phyloP scores from a whole-genome alignment of 179 eudicot genomes.

The Beta lomatogona region DNA sequence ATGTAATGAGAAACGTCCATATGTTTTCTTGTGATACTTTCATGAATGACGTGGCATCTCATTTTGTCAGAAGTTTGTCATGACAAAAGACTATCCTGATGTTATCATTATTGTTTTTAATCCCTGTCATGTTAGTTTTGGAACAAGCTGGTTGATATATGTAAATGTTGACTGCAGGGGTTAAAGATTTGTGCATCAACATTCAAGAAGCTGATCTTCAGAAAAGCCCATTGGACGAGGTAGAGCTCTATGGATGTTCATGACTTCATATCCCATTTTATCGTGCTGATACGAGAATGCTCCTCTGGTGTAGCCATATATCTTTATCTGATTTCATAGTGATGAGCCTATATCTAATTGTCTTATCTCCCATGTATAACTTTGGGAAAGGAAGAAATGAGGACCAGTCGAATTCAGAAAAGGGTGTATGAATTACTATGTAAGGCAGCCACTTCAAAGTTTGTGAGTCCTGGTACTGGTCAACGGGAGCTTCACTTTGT shows the following conservation, averaged over 20 bases:
- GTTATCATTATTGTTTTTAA: neutral
- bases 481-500: slow-evolving; percentile 86
- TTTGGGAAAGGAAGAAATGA: slow-evolving; percentile 77
- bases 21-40: too few relatives aligned
- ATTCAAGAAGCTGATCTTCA: slow-evolving; percentile 74
- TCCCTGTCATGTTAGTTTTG: neutral
- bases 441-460: slow-evolving; percentile 60
- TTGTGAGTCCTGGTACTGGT: slow-evolving; percentile 39
- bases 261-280: neutral
- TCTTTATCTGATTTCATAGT: neutral
- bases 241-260: slow-evolving; percentile 22
- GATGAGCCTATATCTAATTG: neutral
- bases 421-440: slow-evolving; percentile 79
- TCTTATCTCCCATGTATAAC: slow-evolving; percentile 9
- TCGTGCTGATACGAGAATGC: neutral
- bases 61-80: neutral
- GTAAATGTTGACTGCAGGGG: slow-evolving; percentile 48
- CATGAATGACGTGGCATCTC: too few relatives aligned
- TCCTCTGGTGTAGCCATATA: slow-evolving; percentile 10
- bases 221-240: slow-evolving; percentile 81
- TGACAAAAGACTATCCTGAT: slow-evolving; percentile 2
- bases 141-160: neutral
- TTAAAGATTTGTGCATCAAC: slow-evolving; percentile 56
- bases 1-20: too few relatives aligned
- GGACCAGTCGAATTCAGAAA: slow-evolving; percentile 66